phyloP scores from a whole-genome alignment of 495 filamentous ascomycete genomes.

The Penicillium taxi region DNA sequence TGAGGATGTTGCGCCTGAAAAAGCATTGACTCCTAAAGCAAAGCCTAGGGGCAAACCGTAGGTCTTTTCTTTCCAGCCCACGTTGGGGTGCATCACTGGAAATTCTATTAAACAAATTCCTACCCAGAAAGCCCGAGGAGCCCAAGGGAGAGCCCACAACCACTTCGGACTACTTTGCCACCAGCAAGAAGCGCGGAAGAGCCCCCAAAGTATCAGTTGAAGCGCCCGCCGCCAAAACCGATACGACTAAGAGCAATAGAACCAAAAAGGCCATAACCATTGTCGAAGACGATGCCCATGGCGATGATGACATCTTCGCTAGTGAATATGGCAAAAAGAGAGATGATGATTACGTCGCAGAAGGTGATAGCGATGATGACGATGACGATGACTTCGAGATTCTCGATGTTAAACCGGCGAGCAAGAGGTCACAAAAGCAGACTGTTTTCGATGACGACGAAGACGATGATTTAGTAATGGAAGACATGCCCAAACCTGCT shows the following conservation, averaged over 20 bases:
- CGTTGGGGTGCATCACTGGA: neutral
- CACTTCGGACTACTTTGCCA: conserved; percentile 54
- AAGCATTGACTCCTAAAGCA: conserved; percentile 38
- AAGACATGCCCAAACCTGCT: conserved; percentile 32
- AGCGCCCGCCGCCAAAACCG: conserved; percentile 11
- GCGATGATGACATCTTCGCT: conserved; percentile 65
- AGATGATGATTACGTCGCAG: conserved; percentile 62
- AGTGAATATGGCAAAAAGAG: conserved; percentile 57
- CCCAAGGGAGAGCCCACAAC: conserved; percentile 46
- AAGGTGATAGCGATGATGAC: conserved; percentile 49
- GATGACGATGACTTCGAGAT: conserved; percentile 28
- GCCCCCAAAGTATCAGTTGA: conserved; percentile 24
- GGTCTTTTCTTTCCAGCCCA: neutral
- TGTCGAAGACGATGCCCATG: conserved; percentile 55
- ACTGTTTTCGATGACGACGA: conserved; percentile 33
- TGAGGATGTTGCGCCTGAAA: conserved; percentile 32
- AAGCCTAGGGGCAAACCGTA: conserved; percentile 37
- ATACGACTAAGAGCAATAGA: conserved; percentile 23
- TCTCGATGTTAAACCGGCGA: conserved; percentile 30
- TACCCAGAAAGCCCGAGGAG: conserved; percentile 36
- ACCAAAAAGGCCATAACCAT: conserved; percentile 25
- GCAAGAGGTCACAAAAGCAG: conserved; percentile 33
- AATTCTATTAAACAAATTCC: conserved; percentile 1
- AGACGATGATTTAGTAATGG: conserved; percentile 44
- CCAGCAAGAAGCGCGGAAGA: conserved; percentile 44